Conservation (phyloP, 2,329 filamentous ascomycete genomes). For the Penicillium sp. region DNA sequence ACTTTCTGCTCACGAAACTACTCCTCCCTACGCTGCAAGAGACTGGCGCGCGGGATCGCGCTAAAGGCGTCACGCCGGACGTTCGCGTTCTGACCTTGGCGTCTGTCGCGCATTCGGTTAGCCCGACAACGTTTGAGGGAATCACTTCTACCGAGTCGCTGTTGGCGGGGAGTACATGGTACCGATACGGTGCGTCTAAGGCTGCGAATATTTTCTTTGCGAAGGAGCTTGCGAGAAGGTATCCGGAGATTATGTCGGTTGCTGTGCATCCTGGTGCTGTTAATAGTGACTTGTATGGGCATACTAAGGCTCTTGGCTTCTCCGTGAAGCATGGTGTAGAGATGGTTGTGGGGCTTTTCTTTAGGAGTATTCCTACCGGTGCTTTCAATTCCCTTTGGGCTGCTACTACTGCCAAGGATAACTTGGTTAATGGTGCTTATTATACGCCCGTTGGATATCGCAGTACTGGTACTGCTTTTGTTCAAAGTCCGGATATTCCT, state of each 20-base stretch:
- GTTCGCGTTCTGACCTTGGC: conserved; percentile 37
- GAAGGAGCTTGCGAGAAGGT: conserved; percentile 41
- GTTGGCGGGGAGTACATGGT: conserved; percentile 39
- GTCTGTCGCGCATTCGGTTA: conserved; percentile 38
- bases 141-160: conserved; percentile 41
- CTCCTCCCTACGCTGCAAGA: conserved; percentile 43
- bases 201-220: conserved; percentile 50
- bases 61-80: conserved; percentile 32
- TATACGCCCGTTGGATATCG: conserved; percentile 42
- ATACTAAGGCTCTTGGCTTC: conserved; percentile 26
- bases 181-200: conserved; percentile 54
- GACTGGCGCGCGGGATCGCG: conserved; percentile 29
- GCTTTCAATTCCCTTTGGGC: conserved; percentile 46
- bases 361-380: conserved; percentile 35
- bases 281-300: conserved; percentile 41
- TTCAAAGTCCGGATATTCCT: conserved; percentile 34
- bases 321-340: conserved; percentile 24
- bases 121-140: conserved; percentile 33
- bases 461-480: conserved; percentile 31
- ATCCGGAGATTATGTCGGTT: conserved; percentile 39
- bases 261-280: conserved; percentile 54
- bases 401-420: conserved; percentile 33
- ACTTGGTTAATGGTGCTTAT: conserved; percentile 41
- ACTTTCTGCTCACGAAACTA: conserved; percentile 47
- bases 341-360: conserved; percentile 24